phyloP scores from a whole-genome alignment of 2,329 filamentous ascomycete species.

The Fusarium sp. region DNA sequence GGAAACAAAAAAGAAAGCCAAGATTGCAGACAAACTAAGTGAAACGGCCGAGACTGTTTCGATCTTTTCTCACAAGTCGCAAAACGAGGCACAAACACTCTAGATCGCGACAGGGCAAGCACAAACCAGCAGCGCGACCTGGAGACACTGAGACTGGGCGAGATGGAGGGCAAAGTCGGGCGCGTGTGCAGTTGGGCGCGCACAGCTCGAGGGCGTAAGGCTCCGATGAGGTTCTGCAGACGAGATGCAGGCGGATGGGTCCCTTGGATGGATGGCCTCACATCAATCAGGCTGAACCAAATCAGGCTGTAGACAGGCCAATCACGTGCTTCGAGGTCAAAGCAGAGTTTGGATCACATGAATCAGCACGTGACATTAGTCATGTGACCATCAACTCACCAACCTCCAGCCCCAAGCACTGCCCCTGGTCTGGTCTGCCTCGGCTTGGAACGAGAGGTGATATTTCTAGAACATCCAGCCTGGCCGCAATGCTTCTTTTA shows the following conservation, averaged over 20 bases:
- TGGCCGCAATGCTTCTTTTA: conserved; percentile 2
- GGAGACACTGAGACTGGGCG: conserved; percentile 31
- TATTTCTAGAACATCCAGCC: conserved; percentile 21
- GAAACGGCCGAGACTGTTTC: conserved; percentile 35
- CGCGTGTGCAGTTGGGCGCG: conserved; percentile 42
- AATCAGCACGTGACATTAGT: rapidly evolving
- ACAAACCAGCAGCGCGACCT: conserved; percentile 36
- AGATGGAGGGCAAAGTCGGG: conserved; percentile 32
- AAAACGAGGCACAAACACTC: conserved; percentile 36
- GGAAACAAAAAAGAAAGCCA: conserved; percentile 18
- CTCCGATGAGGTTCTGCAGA: conserved; percentile 37
- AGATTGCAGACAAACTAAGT: conserved; percentile 25
- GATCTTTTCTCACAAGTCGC: conserved; percentile 33
- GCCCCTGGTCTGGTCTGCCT: background rate
- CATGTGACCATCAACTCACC: conserved; percentile 1
- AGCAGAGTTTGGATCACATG: background rate
- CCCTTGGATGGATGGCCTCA: conserved; percentile 31
- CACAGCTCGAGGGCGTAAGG: conserved; percentile 40
- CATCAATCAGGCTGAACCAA: conserved; percentile 40
- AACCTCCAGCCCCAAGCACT: background rate
- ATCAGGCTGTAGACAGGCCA: conserved; percentile 28
- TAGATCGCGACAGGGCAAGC: conserved; percentile 24
- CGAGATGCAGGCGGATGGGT: conserved; percentile 38
- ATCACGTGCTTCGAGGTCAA: conserved; percentile 21
- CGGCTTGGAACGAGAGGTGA: background rate